Evolutionary conservation across 2,329 filamentous ascomycete genomes (phyloP).

Genomic region (Colletotrichum lindemuthianum): DNA sequence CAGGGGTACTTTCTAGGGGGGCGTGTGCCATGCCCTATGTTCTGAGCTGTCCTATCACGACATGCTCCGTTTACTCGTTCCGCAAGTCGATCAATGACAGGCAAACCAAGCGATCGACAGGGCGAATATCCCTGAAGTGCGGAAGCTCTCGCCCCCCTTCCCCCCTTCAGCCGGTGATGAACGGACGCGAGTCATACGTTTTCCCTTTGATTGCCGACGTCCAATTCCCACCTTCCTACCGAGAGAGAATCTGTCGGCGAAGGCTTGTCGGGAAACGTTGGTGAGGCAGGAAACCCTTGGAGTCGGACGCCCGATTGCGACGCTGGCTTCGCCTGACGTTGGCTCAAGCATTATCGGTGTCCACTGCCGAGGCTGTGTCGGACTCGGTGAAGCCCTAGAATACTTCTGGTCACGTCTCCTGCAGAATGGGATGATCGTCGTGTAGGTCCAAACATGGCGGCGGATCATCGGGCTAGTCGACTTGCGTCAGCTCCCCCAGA

Average conservation of each 20-base stretch:
- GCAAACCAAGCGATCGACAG: slow-evolving; percentile 27
- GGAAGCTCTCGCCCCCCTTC: slow-evolving; percentile 8
- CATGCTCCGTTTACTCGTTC: too few species aligned
- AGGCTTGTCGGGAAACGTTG: slow-evolving; percentile 14
- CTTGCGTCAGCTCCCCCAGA: slow-evolving; percentile 21
- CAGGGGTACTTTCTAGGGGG: background rate
- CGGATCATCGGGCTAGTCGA: slow-evolving; percentile 29
- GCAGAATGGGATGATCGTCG: slow-evolving; percentile 23
- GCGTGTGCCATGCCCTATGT: slow-evolving; percentile 9
- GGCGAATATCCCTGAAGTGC: slow-evolving; percentile 25
- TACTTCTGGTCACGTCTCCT: slow-evolving; percentile 20
- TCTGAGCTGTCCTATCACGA: too few species aligned
- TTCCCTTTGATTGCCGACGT: too few species aligned
- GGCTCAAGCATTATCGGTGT: slow-evolving; percentile 12
- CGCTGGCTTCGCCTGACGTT: background rate
- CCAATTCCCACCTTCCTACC: too few species aligned
- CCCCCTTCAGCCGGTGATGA: slow-evolving; percentile 1
- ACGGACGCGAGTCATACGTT: slow-evolving; percentile 18
- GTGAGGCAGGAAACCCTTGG: background rate
- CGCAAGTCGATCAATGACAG: slow-evolving; percentile 26
- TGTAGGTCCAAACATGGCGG: slow-evolving; percentile 23
- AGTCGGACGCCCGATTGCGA: background rate
- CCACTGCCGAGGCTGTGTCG: slow-evolving; percentile 16
- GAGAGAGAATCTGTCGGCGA: too few species aligned
- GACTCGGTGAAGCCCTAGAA: slow-evolving; percentile 25